Percentiles rank a stretch among this genome's conserved stretches.
Conservation (phyloP, 768 basidiomycete species). For the Auricularia sp. region DNA sequence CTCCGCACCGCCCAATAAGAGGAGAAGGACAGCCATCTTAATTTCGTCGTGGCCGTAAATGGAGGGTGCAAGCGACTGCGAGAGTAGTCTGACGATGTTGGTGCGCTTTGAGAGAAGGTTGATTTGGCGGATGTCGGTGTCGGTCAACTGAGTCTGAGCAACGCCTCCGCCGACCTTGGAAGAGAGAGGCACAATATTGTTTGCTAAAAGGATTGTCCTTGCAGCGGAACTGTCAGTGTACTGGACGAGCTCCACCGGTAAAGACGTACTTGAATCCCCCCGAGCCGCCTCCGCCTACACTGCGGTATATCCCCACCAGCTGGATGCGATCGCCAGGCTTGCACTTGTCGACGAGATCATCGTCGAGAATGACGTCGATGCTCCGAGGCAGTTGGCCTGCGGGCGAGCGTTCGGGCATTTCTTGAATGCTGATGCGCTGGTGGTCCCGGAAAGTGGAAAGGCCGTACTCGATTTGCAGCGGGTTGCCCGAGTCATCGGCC, state of each 20-base stretch:
- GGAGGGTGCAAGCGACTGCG: slow-evolving; percentile 91
- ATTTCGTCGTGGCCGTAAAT: slow-evolving; percentile 96
- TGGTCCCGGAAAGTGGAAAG: slow-evolving; percentile 88
- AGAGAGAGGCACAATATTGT: slow-evolving; percentile 88
- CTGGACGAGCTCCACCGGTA: not conserved
- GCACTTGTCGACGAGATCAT: slow-evolving; percentile 93
- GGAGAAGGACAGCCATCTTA: slow-evolving; percentile 84
- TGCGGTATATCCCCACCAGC: slow-evolving; percentile 89
- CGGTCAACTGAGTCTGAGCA: slow-evolving; percentile 84
- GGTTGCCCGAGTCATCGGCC: slow-evolving; percentile 80
- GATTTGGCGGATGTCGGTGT: slow-evolving; percentile 90
- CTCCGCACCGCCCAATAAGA: slow-evolving; percentile 92
- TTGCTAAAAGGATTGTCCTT: slow-evolving; percentile 88
- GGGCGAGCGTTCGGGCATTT: slow-evolving; percentile 98
- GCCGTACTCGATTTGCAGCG: slow-evolving; percentile 87
- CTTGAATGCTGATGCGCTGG: slow-evolving; percentile 95
- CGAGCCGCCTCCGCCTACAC: slow-evolving; percentile 80
- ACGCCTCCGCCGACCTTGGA: slow-evolving; percentile 94
- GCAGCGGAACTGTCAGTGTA: slow-evolving; percentile 7
- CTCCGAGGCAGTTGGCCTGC: slow-evolving; percentile 94
- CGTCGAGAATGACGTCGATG: slow-evolving; percentile 91
- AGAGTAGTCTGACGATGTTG: slow-evolving; percentile 80
- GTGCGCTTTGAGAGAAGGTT: slow-evolving; percentile 85
- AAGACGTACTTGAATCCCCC: slow-evolving; percentile 84
- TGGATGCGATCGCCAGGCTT: slow-evolving; percentile 98